phyloP scores from a whole-genome alignment of 2,329 filamentous ascomycete genomes.

The Colletotrichum gigasporum region DNA sequence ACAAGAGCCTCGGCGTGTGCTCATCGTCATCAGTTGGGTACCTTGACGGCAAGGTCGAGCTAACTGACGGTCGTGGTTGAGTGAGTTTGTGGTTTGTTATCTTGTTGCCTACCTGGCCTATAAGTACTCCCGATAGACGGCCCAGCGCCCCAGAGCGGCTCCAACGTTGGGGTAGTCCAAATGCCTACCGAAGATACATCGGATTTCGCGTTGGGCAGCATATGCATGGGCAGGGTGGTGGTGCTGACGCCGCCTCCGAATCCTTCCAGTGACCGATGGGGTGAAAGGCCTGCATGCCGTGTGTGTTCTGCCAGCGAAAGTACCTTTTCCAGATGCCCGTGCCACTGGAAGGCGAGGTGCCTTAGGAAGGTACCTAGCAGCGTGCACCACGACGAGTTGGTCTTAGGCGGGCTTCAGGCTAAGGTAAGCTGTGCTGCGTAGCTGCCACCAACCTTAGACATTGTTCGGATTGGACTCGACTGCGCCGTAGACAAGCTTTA shows the following conservation, averaged over 20 bases:
- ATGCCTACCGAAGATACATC: constrained; percentile 9
- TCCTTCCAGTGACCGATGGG: constrained; percentile 9
- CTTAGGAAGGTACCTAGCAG: background rate
- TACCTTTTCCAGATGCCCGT: background rate
- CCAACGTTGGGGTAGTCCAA: background rate
- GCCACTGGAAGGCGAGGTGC: background rate
- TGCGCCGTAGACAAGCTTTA: constrained; percentile 15
- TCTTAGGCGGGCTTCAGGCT: constrained; percentile 7
- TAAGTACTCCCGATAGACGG: background rate
- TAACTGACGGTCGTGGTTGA: background rate
- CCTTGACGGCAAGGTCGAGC: background rate
- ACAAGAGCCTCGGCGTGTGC: background rate
- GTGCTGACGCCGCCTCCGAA: constrained; percentile 24
- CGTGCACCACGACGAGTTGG: constrained; percentile 1
- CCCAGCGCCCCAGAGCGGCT: background rate
- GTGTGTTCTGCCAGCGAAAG: background rate
- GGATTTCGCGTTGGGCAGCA: constrained; percentile 1
- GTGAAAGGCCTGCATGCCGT: background rate
- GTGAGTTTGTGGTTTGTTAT: background rate
- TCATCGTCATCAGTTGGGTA: constrained; percentile 7
- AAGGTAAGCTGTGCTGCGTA: constrained; percentile 23
- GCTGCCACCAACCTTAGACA: constrained; percentile 12
- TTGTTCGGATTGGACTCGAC: background rate
- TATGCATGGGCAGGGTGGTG: constrained; percentile 9
- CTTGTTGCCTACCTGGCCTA: background rate